Base-by-base conservation (phyloP, 768 basidiomycete genomes). In the Jaapia argillacea region DNA sequence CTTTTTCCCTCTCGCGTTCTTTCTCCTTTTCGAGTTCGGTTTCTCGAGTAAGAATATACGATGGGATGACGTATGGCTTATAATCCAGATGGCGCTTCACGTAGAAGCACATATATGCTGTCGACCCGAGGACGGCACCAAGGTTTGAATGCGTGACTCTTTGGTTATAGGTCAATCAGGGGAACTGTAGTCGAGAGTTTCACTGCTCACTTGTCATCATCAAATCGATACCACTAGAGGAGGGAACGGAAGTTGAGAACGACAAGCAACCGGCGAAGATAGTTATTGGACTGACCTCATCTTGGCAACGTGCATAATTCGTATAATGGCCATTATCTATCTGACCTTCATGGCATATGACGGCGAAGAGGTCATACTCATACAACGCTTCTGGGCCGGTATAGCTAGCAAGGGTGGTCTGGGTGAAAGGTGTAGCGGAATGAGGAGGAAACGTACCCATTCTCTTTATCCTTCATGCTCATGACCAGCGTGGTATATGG, bases 321-420 rank as follows among this genome's bases (percentile, higher is more conserved):
- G 85, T 91, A 61, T 96, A 98, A 55, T 98, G 94, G 0, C 93
- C 94, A 44, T 89, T 94, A 59, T 93, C 83, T 55, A 96, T 78
- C 58, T 86, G 84, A 4, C 93, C 93, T 60, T 96, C 90, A 59
- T 97, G 92, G 51, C 87, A 91, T 46, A 98, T 84, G 28, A 96
- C 90, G 21, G 87, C 84, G 54, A 92, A 90, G 2, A 97, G 75
- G 56, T 94, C 88, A 56, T 93, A 97, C 39, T 85, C 80, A 58
- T 85, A 94, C 68, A 89, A 69, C 10, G 72, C 68, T 22, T 79
- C 71, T 0, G 85, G 77, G 4, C 77, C 78, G 3, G 69, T 66
- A 45, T 68, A 61, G 33, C 70, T 76, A 33, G 28, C 10, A 33
- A 16, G 28, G 21, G 14, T 14, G 18, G 22, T 24, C 10, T 26